Evolutionary conservation across 345 rosid species (phyloP), one percentile per base, ranked within the genome.

Genomic region (Salix udensis): DNA sequence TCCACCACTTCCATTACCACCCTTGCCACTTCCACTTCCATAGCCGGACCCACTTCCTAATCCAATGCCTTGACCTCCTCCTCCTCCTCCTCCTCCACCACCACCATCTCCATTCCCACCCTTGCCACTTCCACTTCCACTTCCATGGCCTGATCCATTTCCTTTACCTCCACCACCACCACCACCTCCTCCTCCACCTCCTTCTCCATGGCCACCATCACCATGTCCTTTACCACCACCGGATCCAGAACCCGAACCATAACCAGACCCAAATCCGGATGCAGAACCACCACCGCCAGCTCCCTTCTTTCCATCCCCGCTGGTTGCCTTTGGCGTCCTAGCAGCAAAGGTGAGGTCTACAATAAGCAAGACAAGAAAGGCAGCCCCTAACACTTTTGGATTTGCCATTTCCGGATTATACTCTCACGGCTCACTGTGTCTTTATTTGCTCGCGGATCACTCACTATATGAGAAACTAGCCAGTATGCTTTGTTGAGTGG

Each of bases 341-440:
- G 82, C 86, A 24, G 87, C 91, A 48, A 85, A 81, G 75, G 83
- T 67, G 6, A 88, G 67, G 76, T 88, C 85, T 52, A 84, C 77
- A 67, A 88, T 50, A 34, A 88, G 79, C 81, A 88, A 67, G 66
- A 79, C 71, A 79, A 85, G 74, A 65, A 87, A 82, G 69, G 83
- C 87, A 87, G 64, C 72, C 10, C 81, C 87, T 23, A 87, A 42
- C 50, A 84, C 68, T 70, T 84, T 85, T 31, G 66, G 23, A 18
- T 12, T 40, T 40, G 53, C 68, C 83, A 87, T 88, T 82, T 70
- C 36, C 36, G 34, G 60, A 42, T 28, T 24, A n/a, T n/a, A n/a
- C 5, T n/a, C 26, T 4, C 18, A 48, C 24, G 30, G 42, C 73
- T 23, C 34, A 18, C 4, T 7, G 12, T 23, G 7, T 37, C 2